These are phyloP conservation scores for Aspergillus sergii DNA, from an alignment of 2,329 filamentous ascomycete species.

Conservation along the genomic window DNA sequence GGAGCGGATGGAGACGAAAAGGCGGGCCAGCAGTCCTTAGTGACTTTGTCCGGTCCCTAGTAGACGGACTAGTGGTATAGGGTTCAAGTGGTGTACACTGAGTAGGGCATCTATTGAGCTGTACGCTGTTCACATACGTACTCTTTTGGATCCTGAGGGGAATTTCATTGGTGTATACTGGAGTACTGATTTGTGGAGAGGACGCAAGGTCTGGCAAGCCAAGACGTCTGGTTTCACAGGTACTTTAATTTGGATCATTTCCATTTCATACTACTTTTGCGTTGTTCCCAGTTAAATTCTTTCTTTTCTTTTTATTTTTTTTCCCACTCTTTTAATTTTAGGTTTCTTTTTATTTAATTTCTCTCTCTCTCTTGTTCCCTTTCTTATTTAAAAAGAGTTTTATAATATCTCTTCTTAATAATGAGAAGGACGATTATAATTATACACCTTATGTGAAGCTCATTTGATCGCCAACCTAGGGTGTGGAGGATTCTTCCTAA, in stretches of 20 bases:
- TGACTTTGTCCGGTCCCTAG: not conserved
- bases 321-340: not conserved
- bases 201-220: constrained; percentile 24
- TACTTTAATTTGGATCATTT: constrained; percentile 3
- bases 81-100: constrained; percentile 1
- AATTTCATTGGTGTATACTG: constrained; percentile 12
- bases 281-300: not conserved
- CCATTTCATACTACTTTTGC: constrained; percentile 5
- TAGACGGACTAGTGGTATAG: constrained; percentile 4
- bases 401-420: not conserved
- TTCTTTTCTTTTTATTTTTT: not conserved
- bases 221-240: constrained; percentile 21
- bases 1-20: constrained; percentile 12
- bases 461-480: not conserved
- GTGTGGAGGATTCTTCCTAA: not conserved
- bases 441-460: not conserved
- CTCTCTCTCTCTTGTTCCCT: not conserved
- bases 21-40: constrained; percentile 9
- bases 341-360: not conserved
- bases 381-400: not conserved
- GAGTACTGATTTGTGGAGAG: constrained; percentile 17
- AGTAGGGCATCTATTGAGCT: constrained; percentile 4
- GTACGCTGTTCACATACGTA: not conserved
- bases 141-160: not conserved
- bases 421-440: not conserved